Evolutionary conservation across 169 alveolate species (phyloP), one percentile per base, ranked within the genome.

Genomic region (Haemoproteus tartakovskyi): DNA sequence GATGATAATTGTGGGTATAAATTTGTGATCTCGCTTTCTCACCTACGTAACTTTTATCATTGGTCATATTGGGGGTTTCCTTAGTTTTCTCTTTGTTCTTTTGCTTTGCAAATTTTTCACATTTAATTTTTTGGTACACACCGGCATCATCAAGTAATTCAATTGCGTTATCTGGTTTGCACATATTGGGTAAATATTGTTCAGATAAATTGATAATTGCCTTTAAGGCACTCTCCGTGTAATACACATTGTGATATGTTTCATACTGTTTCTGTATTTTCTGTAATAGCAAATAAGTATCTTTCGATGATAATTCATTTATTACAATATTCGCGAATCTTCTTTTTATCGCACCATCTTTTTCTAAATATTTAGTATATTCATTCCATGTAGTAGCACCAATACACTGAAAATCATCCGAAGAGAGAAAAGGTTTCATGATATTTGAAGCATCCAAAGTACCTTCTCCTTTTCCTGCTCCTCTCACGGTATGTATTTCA

Each of bases 401-500:
- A n/a, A 88, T 86, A 59, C 93, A 88, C 24, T 88, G 93, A 57
- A 88, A 54, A 82, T 93, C 95, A 2, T 95, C 97, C 18, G 95
- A 79, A 1, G 96, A 90, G 36, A 93, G 90, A 1, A 95, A 89
- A 1, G 96, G 96, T 81, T 93, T 93, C 62, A 93, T 79, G 59
- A 93, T 60, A 64, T 93, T 92, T 19, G 96, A 94, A 8, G 97
- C 97, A 57, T 93, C 97, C 33, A 91, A 70, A 18, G 95, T 89
- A 14, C 97, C 96, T 22, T 91, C 97, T 2, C 94, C 93, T 30
- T 86, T 86, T 5, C 90, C 94, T 18, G 89, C 91, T 9, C 92
- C 96, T 16, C 92, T 85, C 56, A 93, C 80, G 79, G 89, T 83
- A 78, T 93, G 97, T 8, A 90, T 91, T 62, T 93, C 97, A 40